phyloP scores from a whole-genome alignment of 495 filamentous ascomycete genomes.

The Xylaria sp. region DNA sequence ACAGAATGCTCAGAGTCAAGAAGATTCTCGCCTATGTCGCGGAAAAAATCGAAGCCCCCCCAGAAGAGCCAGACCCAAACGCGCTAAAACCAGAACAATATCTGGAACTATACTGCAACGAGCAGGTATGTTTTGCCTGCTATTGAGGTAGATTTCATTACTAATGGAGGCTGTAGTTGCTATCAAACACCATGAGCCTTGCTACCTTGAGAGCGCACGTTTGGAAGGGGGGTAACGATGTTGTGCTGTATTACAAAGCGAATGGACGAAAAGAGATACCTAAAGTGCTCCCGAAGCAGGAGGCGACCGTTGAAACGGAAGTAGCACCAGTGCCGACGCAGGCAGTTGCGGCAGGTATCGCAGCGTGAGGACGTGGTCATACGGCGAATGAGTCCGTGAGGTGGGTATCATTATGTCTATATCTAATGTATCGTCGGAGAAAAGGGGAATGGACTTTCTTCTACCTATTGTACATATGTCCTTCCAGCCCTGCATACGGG shows the following conservation, averaged over 20 bases:
- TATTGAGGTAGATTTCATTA: conserved; percentile 3
- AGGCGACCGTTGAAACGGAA: conserved; percentile 34
- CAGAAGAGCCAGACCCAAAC: conserved; percentile 58
- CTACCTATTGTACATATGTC: conserved; percentile 29
- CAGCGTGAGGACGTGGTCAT: conserved; percentile 27
- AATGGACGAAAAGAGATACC: conserved; percentile 76
- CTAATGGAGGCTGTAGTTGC: conserved; percentile 46
- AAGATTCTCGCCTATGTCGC: conserved; percentile 94
- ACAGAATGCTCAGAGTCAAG: conserved; percentile 92
- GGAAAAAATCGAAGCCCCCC: conserved; percentile 79
- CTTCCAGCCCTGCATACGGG: conserved; percentile 1
- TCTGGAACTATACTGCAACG: conserved; percentile 91
- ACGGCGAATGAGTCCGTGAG: conserved; percentile 12
- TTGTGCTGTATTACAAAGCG: conserved; percentile 87
- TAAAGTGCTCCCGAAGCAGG: conserved; percentile 36
- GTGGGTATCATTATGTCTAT: conserved; percentile 31
- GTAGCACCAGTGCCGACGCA: conserved; percentile 28
- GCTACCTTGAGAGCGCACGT: conserved; percentile 88
- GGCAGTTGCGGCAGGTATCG: conserved; percentile 29
- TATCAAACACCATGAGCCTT: conserved; percentile 79
- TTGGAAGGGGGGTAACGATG: conserved; percentile 91
- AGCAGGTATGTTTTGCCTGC: conserved; percentile 67
- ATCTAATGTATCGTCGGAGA: conserved; percentile 8
- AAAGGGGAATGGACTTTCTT: conserved; percentile 3
- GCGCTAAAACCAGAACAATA: conserved; percentile 86